Base-by-base conservation (phyloP, 1,284 basidiomycete species). In the Papiliotrema nemorosa region DNA sequence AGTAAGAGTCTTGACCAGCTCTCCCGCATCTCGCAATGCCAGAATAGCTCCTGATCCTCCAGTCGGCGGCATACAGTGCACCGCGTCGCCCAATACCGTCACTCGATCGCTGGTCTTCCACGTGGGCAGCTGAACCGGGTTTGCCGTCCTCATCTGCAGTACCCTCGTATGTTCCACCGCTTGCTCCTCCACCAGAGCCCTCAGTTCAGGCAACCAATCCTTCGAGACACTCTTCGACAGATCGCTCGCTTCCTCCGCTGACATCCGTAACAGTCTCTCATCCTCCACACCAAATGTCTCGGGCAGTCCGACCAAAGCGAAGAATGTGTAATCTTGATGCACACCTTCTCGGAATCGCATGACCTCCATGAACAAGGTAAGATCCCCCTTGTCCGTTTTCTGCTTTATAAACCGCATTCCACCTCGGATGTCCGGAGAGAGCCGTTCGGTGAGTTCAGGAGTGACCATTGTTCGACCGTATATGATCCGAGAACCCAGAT, bases 21-120 rank as follows among this genome's bases (percentile, higher is more conserved):
- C 14, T 9, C 45, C 49, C 3, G 54, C 57, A 50, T 59, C 57
- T 18, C 45, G 36, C 35, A 59, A 20, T 14, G 57, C 57, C 13
- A 51, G 18, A 36, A 55, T 59, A 16, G 59, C 59, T 10, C 59
- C 59, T 26, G 50, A 46, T 10, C 55, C 60, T 5, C 52, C 55
- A 5, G 55, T 54, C 1, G 60, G 60, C 5, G 57, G 50, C 57
- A 59, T 59, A 33, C 46, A 50, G 34, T 62, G 59, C 5, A 57
- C 29, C 36, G 59, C 57, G 36, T 62, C 59, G 9, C 59, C 59
- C 24, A 62, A 25, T 10, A 62, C 36, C 12, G 54, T 59, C 9
- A 59, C 51, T 9, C 46, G n/a, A 6, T 20, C 12, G 14, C 57
- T 36, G 1, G 55, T 50, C 13, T 46, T 12, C 57, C 57, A 61